These are phyloP conservation scores for Yamadazyma epiphylla DNA, from an alignment of 1,139 yeast species.

Conservation along the genomic window DNA sequence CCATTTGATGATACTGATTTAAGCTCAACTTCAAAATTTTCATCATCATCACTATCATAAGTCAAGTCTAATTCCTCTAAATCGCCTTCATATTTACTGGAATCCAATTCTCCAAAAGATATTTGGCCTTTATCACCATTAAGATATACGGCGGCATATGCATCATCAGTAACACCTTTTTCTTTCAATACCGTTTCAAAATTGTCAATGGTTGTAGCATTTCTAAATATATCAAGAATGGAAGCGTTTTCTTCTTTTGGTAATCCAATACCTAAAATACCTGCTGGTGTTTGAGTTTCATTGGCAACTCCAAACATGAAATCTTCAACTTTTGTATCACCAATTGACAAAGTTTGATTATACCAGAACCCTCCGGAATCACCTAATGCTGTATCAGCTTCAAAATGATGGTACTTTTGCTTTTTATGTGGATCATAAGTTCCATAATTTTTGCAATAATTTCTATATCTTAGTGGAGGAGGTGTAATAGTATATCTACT, in stretches of 20 bases:
- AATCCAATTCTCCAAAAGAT: conserved; percentile 59
- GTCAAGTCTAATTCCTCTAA: too few relatives aligned
- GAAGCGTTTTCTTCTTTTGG: conserved; percentile 18
- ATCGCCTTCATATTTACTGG: conserved; percentile 45
- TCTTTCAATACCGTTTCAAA: conserved; percentile 24
- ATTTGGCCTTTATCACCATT: conserved; percentile 36
- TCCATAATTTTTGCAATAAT: too few relatives aligned
- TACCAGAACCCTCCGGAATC: conserved; percentile 69
- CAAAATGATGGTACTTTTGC: too few relatives aligned
- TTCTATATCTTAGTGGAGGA: too few relatives aligned
- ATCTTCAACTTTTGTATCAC: conserved; percentile 21
- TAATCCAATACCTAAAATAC: conserved; percentile 46
- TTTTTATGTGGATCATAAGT: too few relatives aligned
- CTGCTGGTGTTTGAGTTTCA: conserved; percentile 35
- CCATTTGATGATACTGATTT: conserved; percentile 20
- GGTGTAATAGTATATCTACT: too few relatives aligned
- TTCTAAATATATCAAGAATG: conserved; percentile 4
- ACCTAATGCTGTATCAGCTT: too few relatives aligned
- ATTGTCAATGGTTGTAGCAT: conserved; percentile 22
- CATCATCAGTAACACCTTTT: conserved; percentile 46
- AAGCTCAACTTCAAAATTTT: conserved; percentile 17
- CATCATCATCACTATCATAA: conserved; percentile 28
- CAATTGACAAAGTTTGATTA: conserved; percentile 43
- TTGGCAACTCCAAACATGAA: conserved; percentile 50
- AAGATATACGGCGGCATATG: conserved; percentile 53